These are phyloP conservation scores for Nitzschia inconspicua DNA, from an alignment of 108 stramenopile species.

Conservation along the genomic window DNA sequence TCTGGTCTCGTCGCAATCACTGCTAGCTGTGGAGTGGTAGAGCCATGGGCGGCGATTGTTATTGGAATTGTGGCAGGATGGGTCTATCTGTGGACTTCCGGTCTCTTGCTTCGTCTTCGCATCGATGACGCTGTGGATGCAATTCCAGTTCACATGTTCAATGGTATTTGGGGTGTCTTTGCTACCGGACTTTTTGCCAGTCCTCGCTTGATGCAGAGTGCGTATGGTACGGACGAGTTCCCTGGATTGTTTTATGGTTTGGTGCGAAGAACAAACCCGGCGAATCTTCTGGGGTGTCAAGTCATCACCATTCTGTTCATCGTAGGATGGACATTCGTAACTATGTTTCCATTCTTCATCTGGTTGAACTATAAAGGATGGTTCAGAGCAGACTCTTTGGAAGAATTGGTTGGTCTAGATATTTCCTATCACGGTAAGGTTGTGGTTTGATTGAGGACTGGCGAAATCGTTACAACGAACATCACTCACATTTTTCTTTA, in stretches of 20 bases:
- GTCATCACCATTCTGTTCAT: conserved; percentile 65
- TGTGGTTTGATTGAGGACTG: too few relatives aligned
- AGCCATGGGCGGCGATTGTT: conserved; percentile 81
- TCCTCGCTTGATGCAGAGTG: conserved; percentile 26
- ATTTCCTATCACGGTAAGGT: conserved; percentile 55
- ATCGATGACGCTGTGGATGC: conserved; percentile 95
- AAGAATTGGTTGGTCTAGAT: conserved; percentile 75
- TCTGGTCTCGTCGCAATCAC: conserved; percentile 86
- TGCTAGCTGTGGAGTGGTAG: conserved; percentile 72
- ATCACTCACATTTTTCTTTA: not conserved
- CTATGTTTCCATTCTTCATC: conserved; percentile 67
- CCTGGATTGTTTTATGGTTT: conserved; percentile 71
- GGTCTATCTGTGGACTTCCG: conserved; percentile 60
- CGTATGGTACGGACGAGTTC: conserved; percentile 46
- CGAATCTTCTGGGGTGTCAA: conserved; percentile 66
- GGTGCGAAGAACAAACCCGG: conserved; percentile 43
- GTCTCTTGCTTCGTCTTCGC: conserved; percentile 53
- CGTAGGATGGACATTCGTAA: conserved; percentile 59
- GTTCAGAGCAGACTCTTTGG: conserved; percentile 70
- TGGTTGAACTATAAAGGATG: conserved; percentile 68
- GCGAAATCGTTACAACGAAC: too few relatives aligned
- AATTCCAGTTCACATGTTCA: conserved; percentile 84
- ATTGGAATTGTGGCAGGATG: conserved; percentile 77
- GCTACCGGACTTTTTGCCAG: conserved; percentile 74
- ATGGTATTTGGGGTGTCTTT: conserved; percentile 84